A percentile compares a stretch with the other conserved stretches of the same genome.
phyloP scores from a whole-genome alignment of 345 rosid species.

The Geranium rotundifolium region DNA sequence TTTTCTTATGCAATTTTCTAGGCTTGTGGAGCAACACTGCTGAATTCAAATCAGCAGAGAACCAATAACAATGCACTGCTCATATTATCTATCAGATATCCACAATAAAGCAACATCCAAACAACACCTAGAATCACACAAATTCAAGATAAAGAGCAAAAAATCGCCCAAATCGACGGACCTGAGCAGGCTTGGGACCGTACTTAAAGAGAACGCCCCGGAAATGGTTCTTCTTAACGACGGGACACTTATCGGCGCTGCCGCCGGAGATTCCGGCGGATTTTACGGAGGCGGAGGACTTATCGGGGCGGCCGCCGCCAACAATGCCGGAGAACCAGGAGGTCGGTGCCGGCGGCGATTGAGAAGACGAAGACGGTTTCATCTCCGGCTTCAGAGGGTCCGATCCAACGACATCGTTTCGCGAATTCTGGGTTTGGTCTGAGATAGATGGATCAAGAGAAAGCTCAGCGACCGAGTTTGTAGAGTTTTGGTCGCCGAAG shows the following conservation, averaged over 20 bases:
- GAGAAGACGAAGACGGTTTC: background rate
- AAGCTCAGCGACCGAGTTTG: too few species aligned
- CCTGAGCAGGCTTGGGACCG: constrained; percentile 86
- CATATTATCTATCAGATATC: background rate
- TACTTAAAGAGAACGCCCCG: constrained; percentile 85
- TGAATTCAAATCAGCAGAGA: background rate
- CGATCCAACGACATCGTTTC: too few species aligned
- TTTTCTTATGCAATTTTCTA: background rate
- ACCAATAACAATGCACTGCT: background rate
- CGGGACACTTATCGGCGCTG: constrained; percentile 38
- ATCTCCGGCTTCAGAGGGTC: too few species aligned
- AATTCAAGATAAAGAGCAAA: background rate
- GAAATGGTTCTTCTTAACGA: constrained; percentile 82
- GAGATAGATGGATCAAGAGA: too few species aligned
- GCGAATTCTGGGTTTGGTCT: too few species aligned
- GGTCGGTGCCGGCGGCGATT: constrained; percentile 2
- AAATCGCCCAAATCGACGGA: constrained; percentile 7
- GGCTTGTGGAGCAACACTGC: background rate
- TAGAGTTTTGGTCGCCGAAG: too few species aligned
- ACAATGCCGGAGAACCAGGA: constrained; percentile 71
- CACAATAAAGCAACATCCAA: background rate
- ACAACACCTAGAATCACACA: background rate
- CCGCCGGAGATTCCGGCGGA: constrained; percentile 19
- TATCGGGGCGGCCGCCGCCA: constrained; percentile 55
- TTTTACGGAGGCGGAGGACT: constrained; percentile 27